A percentile compares a stretch with the other conserved stretches of the same genome.
These are phyloP conservation scores for Fusarium citri DNA, from an alignment of 2,329 filamentous ascomycete genomes.

Conservation along the genomic window DNA sequence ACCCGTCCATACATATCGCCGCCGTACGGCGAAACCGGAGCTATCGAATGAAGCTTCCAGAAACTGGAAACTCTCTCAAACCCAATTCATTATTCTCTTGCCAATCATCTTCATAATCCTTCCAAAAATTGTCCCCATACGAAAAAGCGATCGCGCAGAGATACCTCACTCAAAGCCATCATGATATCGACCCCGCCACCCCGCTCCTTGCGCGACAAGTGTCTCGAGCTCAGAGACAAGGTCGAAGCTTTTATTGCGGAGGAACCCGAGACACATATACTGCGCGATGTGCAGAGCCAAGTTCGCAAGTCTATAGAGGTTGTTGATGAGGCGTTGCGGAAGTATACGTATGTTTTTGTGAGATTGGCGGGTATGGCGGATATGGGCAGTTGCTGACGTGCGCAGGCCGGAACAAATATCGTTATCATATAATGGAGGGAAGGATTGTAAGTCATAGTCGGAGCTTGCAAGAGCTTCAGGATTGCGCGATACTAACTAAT, in stretches of 20 bases:
- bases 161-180: constrained; percentile 8
- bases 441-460: constrained; percentile 70
- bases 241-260: constrained; percentile 75
- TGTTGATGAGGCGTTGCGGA: constrained; percentile 78
- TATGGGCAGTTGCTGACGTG: constrained; percentile 20
- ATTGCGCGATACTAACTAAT: neutral
- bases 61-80: constrained; percentile 6
- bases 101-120: neutral
- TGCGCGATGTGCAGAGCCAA: constrained; percentile 78
- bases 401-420: constrained; percentile 80
- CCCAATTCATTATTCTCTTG: neutral
- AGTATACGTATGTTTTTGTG: constrained; percentile 70
- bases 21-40: constrained; percentile 37
- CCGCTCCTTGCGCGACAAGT: constrained; percentile 55
- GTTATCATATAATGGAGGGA: constrained; percentile 96
- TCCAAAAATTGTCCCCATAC: too few species aligned
- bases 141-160: neutral
- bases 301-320: constrained; percentile 78
- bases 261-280: constrained; percentile 64
- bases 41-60: constrained; percentile 16
- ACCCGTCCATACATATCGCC: constrained; percentile 12
- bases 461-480: too few species aligned
- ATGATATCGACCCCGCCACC: constrained; percentile 41
- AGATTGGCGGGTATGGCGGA: neutral
- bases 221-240: constrained; percentile 66